phyloP scores from a whole-genome alignment of 148 eudicot genomes.

The Spergularia marina region DNA sequence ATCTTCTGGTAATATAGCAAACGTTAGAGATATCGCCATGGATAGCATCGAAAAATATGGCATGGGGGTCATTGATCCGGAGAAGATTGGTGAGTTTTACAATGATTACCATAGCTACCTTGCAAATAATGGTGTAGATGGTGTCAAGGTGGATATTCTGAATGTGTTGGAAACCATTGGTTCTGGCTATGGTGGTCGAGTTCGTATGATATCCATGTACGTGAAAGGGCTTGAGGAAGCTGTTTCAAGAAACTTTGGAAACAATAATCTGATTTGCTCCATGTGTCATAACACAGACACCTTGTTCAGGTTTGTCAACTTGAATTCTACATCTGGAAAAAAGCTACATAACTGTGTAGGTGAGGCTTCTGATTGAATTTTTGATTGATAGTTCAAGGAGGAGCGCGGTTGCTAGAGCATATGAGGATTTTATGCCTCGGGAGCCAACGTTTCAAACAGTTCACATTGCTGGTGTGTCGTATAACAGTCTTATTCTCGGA shows the following conservation, averaged over 20 bases:
- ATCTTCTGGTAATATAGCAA: constrained; percentile 53
- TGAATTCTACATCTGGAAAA: background rate
- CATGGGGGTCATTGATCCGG: constrained; percentile 46
- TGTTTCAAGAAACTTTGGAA: constrained; percentile 39
- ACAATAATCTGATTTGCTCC: constrained; percentile 46
- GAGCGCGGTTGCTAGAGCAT: constrained; percentile 55
- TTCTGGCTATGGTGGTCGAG: constrained; percentile 57
- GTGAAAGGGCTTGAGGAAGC: constrained; percentile 52
- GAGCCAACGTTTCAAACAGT: constrained; percentile 51
- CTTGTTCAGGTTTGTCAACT: constrained; percentile 41
- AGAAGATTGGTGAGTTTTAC: constrained; percentile 47
- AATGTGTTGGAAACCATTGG: constrained; percentile 52
- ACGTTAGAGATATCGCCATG: constrained; percentile 62
- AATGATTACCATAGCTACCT: constrained; percentile 55
- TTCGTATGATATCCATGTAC: constrained; percentile 41
- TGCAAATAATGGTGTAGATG: constrained; percentile 52
- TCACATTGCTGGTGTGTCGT: constrained; percentile 53
- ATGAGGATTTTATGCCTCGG: constrained; percentile 63
- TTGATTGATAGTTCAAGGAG: constrained; percentile 37
- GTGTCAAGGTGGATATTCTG: constrained; percentile 66
- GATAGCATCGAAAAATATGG: constrained; percentile 59
- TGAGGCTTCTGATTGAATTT: constrained; percentile 14
- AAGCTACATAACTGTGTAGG: no score
- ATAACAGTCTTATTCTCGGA: constrained; percentile 56
- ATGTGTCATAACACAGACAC: constrained; percentile 59